Conservation (phyloP, 208 protist species). For the Herpetomonas tarakana region DNA sequence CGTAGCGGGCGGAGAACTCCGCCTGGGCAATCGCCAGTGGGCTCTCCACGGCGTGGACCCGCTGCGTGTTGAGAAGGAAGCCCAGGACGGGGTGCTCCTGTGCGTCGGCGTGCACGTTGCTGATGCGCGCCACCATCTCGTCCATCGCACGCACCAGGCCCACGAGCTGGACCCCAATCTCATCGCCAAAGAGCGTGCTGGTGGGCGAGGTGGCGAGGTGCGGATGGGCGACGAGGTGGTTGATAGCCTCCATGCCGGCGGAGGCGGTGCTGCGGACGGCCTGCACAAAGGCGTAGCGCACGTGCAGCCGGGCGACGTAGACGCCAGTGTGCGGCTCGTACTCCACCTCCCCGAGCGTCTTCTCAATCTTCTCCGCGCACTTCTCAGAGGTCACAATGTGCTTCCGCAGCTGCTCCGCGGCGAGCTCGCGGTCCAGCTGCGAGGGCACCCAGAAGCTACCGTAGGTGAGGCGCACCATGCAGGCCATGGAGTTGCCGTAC, state of each 20-base stretch:
- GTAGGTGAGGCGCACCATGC: slow-evolving; percentile 71
- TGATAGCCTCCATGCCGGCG: slow-evolving; percentile 71
- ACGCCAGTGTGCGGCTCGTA: slow-evolving; percentile 81
- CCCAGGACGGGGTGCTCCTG: slow-evolving; percentile 44
- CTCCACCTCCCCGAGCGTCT: slow-evolving; percentile 46
- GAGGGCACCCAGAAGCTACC: slow-evolving; percentile 68
- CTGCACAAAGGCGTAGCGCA: slow-evolving; percentile 54
- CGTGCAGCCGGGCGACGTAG: slow-evolving; percentile 50
- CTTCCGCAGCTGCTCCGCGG: slow-evolving; percentile 68
- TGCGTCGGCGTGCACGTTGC: slow-evolving; percentile 47
- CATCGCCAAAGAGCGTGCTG: slow-evolving; percentile 53
- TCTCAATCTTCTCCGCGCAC: slow-evolving; percentile 40
- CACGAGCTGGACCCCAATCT: slow-evolving; percentile 42
- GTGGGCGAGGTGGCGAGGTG: slow-evolving; percentile 54
- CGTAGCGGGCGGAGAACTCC: neutral
- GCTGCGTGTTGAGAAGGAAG: slow-evolving; percentile 39
- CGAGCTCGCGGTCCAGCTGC: slow-evolving; percentile 69
- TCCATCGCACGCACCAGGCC: slow-evolving; percentile 68
- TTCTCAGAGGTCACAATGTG: slow-evolving; percentile 48
- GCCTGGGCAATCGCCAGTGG: neutral
- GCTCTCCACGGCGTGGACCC: slow-evolving; percentile 46
- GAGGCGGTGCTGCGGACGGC: slow-evolving; percentile 51
- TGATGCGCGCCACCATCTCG: slow-evolving; percentile 65
- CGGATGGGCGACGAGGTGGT: slow-evolving; percentile 60
- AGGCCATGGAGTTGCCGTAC: slow-evolving; percentile 69